Evolutionary conservation across 768 basidiomycete species (phyloP), one percentile per base, ranked within the genome.

Genomic region (Leccinellum rugosiceps): DNA sequence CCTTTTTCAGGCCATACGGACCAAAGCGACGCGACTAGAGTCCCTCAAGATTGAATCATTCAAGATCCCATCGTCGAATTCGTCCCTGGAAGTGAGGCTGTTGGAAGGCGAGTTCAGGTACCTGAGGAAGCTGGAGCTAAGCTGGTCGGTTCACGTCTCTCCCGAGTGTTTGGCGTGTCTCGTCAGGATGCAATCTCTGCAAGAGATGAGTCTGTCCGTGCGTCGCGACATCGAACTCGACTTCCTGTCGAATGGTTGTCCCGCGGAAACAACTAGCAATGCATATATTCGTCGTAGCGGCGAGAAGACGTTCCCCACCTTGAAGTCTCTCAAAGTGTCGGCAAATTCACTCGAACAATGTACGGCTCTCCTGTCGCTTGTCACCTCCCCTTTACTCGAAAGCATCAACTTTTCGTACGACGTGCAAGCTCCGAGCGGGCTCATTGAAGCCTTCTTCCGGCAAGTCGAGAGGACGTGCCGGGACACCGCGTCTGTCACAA

Each of bases 261-360:
- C 53, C 19, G 11, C 50, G 8, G 4, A 51, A 21, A 19, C 14
- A 52, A n/a, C 11, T 26, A 19, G 51, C 53, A 45, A 14, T 10
- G 23, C 9, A 3, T 31, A 44, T 14, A 13, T 43, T 43, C 19
- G 41, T 43, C 41, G 5, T 13, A 43, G 41, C n/a, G 19, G 15
- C 44, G 50, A 56, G 48, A 61, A 44, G 43, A 61, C 59, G 3
- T 73, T 72, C 48, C 63, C 66, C 5, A 49, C 45, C 46, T 51
- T 72, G 32, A 68, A 46, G 41, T 56, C 50, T n/a, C 38, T 73
- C 49, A 72, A 64, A 32, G 53, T 72, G 49, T 30, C 50, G 46
- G 62, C 71, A 21, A 25, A 60, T 25, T 60, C 63, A 17, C 72
- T 74, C 14, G 60, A 64, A 3, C 70, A 70, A 53, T 73, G 72